phyloP scores from a whole-genome alignment of 2,329 filamentous ascomycete species.

The Trichoderma cornu-damae region DNA sequence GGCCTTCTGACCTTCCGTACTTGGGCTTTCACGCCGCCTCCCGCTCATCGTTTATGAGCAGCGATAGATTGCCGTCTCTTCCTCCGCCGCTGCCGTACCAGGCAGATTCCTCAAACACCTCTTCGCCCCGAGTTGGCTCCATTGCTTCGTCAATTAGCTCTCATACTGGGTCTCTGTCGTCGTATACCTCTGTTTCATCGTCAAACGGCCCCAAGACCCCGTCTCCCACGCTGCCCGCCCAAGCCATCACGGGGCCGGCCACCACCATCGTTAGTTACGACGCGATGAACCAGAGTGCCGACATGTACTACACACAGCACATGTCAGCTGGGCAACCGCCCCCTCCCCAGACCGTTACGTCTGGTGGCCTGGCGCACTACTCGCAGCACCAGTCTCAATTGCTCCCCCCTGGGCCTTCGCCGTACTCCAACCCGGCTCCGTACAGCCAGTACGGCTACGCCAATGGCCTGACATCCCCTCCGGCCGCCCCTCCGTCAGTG shows the following conservation, averaged over 20 bases:
- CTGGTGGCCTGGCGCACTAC: constrained; percentile 69
- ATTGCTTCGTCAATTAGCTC: constrained; percentile 57
- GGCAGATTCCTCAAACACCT: constrained; percentile 65
- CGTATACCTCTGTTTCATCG: constrained; percentile 50
- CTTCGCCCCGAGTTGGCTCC: constrained; percentile 71
- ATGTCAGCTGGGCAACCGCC: constrained; percentile 73
- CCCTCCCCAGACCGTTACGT: constrained; percentile 70
- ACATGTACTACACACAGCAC: constrained; percentile 81
- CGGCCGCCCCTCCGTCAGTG: constrained; percentile 60
- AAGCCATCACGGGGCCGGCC: constrained; percentile 33
- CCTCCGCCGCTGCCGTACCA: constrained; percentile 64
- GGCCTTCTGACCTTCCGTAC: constrained; percentile 42
- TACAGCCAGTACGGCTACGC: constrained; percentile 68
- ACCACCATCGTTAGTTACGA: constrained; percentile 33
- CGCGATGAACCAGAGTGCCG: constrained; percentile 78
- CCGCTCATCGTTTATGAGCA: constrained; percentile 58
- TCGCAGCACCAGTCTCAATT: constrained; percentile 71
- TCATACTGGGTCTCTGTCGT: constrained; percentile 49
- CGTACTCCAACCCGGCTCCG: constrained; percentile 59
- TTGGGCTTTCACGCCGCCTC: constrained; percentile 58
- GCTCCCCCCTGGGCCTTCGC: constrained; percentile 64
- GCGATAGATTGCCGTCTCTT: constrained; percentile 67
- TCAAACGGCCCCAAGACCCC: constrained; percentile 69
- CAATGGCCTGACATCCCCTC: constrained; percentile 77
- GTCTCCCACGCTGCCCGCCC: constrained; percentile 61